Evolutionary conservation across 2,329 filamentous ascomycete genomes (phyloP), one percentile per base, ranked within the genome.

Genomic region (Neofusicoccum parvum): DNA sequence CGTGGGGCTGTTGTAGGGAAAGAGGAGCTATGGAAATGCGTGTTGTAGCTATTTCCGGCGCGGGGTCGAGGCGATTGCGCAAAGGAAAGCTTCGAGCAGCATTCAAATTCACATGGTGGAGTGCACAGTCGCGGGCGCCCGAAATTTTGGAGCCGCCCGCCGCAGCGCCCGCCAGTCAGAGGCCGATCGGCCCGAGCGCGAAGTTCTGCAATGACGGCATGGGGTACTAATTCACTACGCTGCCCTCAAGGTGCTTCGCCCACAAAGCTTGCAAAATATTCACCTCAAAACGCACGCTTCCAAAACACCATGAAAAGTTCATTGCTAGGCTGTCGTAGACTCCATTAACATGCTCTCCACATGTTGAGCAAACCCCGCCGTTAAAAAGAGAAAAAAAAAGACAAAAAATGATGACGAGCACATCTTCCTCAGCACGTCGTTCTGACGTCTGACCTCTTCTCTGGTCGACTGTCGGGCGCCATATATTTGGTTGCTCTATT

Each of bases 401-500:
- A 37, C 15, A 45, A 46, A 59, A 32, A 34, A 23, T 43, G 41
- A 43, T 23, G 15, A 17, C 54, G 39, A 11, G 27, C 32, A 45
- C 20, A 5, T 43, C 41, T 45, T 23, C 34, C 17, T n/a, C 27
- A 34, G 34, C 34, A 37, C 56, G 56, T 60, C 56, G 20, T 48
- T 60, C 56, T 60, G 56, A 60, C 56, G 43, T 34, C 32, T 46
- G n/a, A 27, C 32, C 56, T 39, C 11, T 48, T 45, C 39, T 45
- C 12, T 37, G 20, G 56, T 60, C 56, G 56, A 60, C 41, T 48
- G 32, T 60, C 56, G 43, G 53, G 32, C 32, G 56, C 56, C 43
- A 36, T 60, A 60, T 43, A 48, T 37, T 60, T 60, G 54, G 64
- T 50, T 60, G 56, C 56, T 60, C 56, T 60, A 60, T 60, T 60